Evolutionary conservation across 352 stramenopile genomes (phyloP).

Genomic region (Globisporangium nodosum): DNA sequence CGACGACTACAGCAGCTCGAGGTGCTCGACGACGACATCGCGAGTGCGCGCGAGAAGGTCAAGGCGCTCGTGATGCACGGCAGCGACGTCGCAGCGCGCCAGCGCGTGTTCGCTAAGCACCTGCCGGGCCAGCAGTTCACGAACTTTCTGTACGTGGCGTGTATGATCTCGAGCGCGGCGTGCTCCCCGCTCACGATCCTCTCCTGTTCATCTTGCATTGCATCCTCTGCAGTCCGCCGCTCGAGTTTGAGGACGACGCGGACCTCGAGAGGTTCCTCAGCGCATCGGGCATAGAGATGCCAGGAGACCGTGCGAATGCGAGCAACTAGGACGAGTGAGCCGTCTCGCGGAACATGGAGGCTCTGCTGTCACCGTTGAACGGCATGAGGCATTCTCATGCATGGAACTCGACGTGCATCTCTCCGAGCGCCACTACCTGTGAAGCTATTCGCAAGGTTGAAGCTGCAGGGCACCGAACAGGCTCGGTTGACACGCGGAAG

Average conservation of each 20-base stretch:
- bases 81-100: slow-evolving; percentile 48
- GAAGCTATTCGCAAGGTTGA: too few species aligned
- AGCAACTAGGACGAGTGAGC: not conserved
- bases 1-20: slow-evolving; percentile 52
- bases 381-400: too few species aligned
- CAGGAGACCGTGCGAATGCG: not conserved
- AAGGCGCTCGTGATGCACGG: slow-evolving; percentile 75
- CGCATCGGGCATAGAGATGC: not conserved
- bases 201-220: not conserved
- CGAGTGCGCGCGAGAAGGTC: slow-evolving; percentile 69
- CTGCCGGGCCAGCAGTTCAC: slow-evolving; percentile 49
- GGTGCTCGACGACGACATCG: slow-evolving; percentile 40
- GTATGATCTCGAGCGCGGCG: not conserved
- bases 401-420: too few species aligned
- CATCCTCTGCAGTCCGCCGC: slow-evolving; percentile 29
- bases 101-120: slow-evolving; percentile 48
- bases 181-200: not conserved
- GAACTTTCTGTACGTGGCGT: slow-evolving; percentile 53
- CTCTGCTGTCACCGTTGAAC: too few species aligned
- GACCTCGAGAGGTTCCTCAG: slow-evolving; percentile 17
- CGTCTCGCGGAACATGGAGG: too few species aligned
- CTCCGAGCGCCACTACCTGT: too few species aligned
- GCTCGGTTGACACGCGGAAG: too few species aligned
- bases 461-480: too few species aligned
- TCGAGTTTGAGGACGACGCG: slow-evolving; percentile 46